A percentile compares a stretch with the other conserved stretches of the same genome.
phyloP scores from a whole-genome alignment of 257 asterid genomes.

The Schizonepeta tenuifolia region DNA sequence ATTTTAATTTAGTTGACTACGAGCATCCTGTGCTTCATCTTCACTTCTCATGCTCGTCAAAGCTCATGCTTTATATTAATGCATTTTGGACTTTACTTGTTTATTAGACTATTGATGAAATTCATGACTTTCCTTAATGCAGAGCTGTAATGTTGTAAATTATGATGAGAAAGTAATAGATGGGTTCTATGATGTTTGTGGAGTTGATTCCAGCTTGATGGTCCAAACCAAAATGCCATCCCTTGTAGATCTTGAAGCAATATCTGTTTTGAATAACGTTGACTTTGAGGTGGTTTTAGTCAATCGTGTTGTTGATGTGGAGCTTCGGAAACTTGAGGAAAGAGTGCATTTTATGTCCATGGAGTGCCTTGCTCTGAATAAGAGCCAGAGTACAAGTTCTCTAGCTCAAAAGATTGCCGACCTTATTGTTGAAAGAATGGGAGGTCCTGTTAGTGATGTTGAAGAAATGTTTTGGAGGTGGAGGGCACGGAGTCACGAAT shows the following conservation, averaged over 20 bases:
- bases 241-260: slow-evolving; percentile 72
- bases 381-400: slow-evolving; percentile 47
- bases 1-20: not conserved
- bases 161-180: slow-evolving; percentile 91
- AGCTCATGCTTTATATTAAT: not conserved
- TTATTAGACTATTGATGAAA: slow-evolving; percentile 23
- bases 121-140: slow-evolving; percentile 45
- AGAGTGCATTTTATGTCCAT: slow-evolving; percentile 62
- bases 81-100: not conserved
- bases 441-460: slow-evolving; percentile 93
- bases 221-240: slow-evolving; percentile 83
- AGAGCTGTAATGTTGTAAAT: slow-evolving; percentile 87
- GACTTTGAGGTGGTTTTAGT: slow-evolving; percentile 83
- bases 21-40: slow-evolving; percentile 22
- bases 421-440: slow-evolving; percentile 87
- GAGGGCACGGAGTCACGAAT: slow-evolving; percentile 74
- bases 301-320: slow-evolving; percentile 69
- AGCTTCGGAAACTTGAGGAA: slow-evolving; percentile 84
- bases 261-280: slow-evolving; percentile 56
- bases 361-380: slow-evolving; percentile 54
- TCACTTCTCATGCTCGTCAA: not conserved
- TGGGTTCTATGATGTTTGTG: slow-evolving; percentile 95
- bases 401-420: slow-evolving; percentile 86
- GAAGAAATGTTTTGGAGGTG: slow-evolving; percentile 90
- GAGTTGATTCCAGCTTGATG: slow-evolving; percentile 64